Evolutionary conservation across 202 grass and related monocot genomes (phyloP).

Genomic region (Carex arenaria): DNA sequence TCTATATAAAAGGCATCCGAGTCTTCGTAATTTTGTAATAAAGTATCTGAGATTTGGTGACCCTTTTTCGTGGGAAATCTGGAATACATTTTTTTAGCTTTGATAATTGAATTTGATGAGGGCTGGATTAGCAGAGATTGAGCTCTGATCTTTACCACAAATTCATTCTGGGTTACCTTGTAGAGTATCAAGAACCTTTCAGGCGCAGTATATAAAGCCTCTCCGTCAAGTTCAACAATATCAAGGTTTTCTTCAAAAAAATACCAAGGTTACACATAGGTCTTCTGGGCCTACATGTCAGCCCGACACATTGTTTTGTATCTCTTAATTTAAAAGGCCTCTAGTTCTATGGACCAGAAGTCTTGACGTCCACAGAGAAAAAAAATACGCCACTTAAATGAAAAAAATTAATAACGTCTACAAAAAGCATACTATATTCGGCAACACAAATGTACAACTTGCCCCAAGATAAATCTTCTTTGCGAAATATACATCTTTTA

Average conservation of each 20-base stretch:
- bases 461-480: background rate
- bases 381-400: background rate
- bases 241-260: too few species aligned
- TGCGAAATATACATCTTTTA: background rate
- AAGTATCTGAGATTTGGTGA: constrained; percentile 1
- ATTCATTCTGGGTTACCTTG: background rate
- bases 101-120: background rate
- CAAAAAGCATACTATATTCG: background rate
- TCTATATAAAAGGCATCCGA: background rate
- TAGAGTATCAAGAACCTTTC: background rate
- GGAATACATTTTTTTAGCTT: background rate
- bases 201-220: background rate
- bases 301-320: background rate
- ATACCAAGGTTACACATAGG: background rate
- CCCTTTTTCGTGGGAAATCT: background rate
- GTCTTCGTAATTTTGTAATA: background rate
- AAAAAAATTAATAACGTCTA: background rate
- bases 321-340: background rate
- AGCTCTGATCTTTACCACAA: background rate
- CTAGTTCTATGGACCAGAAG: background rate
- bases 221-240: background rate
- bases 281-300: background rate
- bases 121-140: background rate
- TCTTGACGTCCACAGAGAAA: background rate
- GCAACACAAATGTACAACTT: background rate